phyloP scores from a whole-genome alignment of 805 yeast species.

The Candida verbasci region DNA sequence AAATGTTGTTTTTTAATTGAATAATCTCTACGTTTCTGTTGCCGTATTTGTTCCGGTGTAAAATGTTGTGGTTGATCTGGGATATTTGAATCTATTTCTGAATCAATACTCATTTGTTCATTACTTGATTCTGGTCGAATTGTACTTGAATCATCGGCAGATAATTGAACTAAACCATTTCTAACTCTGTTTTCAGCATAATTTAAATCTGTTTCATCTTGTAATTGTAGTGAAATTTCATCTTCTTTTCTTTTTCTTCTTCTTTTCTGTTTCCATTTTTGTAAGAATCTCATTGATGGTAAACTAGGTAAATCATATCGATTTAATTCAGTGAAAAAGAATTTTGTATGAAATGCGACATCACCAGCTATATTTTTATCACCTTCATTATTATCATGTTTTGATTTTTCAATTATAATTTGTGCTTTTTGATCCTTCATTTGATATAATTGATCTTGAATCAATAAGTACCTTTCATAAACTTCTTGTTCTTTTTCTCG shows the following conservation, averaged over 20 bases:
- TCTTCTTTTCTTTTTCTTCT: slow-evolving; percentile 1
- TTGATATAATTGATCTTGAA: slow-evolving; percentile 68
- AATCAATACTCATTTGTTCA: slow-evolving; percentile 13
- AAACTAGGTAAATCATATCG: slow-evolving; percentile 38
- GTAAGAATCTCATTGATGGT: slow-evolving; percentile 32
- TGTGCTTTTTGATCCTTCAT: slow-evolving; percentile 47
- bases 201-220: slow-evolving; percentile 23
- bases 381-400: slow-evolving; percentile 7
- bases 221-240: slow-evolving; percentile 11
- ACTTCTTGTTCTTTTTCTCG: slow-evolving; percentile 56
- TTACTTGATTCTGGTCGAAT: slow-evolving; percentile 3
- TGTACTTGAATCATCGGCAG: slow-evolving; percentile 2
- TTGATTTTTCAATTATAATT: slow-evolving; percentile 10
- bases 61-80: slow-evolving; percentile 5
- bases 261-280: slow-evolving; percentile 11
- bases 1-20: slow-evolving; percentile 26
- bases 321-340: slow-evolving; percentile 18
- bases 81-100: slow-evolving; percentile 6
- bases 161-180: slow-evolving; percentile 21
- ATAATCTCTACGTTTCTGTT: slow-evolving; percentile 46
- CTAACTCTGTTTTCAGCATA: slow-evolving; percentile 35
- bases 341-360: slow-evolving; percentile 24
- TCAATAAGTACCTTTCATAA: slow-evolving; percentile 51
- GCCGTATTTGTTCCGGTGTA: slow-evolving; percentile 17
- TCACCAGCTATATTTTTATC: slow-evolving; percentile 18